Conservation (phyloP, 1,284 basidiomycete species). For the Moesziomyces parantarcticus region DNA sequence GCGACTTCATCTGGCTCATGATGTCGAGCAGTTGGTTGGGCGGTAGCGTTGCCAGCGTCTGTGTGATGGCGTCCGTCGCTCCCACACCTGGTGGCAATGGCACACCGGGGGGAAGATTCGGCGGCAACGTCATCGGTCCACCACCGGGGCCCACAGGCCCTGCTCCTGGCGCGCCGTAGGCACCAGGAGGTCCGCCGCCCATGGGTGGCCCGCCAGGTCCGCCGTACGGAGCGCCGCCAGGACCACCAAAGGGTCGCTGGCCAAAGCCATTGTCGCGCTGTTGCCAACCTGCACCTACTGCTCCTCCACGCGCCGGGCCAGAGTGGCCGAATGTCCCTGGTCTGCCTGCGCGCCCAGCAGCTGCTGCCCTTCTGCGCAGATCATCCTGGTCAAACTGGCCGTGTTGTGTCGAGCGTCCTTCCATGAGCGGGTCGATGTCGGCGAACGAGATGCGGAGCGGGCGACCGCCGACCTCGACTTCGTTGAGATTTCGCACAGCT, state of each 20-base stretch:
- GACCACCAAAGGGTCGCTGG: conserved; percentile 23
- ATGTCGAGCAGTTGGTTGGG: conserved; percentile 91
- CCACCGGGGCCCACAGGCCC: conserved; percentile 47
- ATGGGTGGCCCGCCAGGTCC: no score
- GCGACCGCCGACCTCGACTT: conserved; percentile 81
- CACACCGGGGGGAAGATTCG: conserved; percentile 80
- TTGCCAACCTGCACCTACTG: conserved; percentile 23
- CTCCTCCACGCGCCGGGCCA: conserved; percentile 23
- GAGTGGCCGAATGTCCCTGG: conserved; percentile 48
- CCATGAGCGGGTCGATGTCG: conserved; percentile 68
- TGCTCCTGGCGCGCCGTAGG: conserved; percentile 22
- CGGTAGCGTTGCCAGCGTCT: conserved; percentile 84
- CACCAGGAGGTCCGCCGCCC: conserved; percentile 25
- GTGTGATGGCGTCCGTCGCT: conserved; percentile 85
- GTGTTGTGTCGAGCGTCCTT: conserved; percentile 60
- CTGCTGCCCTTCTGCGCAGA: conserved; percentile 38
- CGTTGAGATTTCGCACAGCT: conserved; percentile 86
- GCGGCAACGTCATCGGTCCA: conserved; percentile 70
- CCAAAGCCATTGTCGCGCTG: conserved; percentile 39
- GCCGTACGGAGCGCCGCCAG: conserved; percentile 23
- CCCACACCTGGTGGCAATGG: conserved; percentile 80
- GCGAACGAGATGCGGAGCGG: conserved; percentile 82
- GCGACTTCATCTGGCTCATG: conserved; percentile 96
- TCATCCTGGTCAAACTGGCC: conserved; percentile 58
- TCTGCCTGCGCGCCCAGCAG: conserved; percentile 34